Percentiles rank a stretch among this genome's conserved stretches.
phyloP scores from a whole-genome alignment of 176 grass and related monocot species.

The Tillandsia leiboldiana region DNA sequence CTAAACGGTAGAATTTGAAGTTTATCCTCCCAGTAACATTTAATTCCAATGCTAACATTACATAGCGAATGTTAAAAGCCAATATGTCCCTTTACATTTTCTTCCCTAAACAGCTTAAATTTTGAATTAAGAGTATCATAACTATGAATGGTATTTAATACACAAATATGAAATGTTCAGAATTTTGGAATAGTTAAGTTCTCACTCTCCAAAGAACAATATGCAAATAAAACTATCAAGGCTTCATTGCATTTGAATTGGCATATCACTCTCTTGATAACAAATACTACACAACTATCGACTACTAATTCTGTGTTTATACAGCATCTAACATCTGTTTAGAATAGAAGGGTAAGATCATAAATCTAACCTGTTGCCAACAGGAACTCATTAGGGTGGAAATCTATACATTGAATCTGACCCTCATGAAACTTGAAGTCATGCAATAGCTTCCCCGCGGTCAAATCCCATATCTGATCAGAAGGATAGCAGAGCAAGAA shows the following conservation, averaged over 20 bases:
- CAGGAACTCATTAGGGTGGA: slow-evolving; percentile 77
- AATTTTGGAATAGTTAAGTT: background rate
- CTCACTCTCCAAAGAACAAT: slow-evolving; percentile 1
- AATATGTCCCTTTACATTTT: too few species aligned
- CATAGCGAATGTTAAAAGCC: too few species aligned
- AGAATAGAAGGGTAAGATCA: slow-evolving; percentile 1
- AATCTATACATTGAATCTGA: slow-evolving; percentile 83
- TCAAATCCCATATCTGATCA: slow-evolving; percentile 89
- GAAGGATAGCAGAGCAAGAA: slow-evolving; percentile 17
- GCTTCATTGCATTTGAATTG: too few species aligned
- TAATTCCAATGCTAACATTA: too few species aligned
- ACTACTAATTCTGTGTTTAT: too few species aligned
- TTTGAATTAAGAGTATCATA: background rate
- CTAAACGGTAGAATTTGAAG: too few species aligned
- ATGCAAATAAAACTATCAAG: background rate
- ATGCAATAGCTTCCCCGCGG: slow-evolving; percentile 75
- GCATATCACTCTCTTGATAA: too few species aligned
- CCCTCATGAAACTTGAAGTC: slow-evolving; percentile 76
- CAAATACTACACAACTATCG: background rate
- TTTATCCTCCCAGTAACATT: too few species aligned
- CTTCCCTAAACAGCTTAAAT: background rate
- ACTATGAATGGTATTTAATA: background rate
- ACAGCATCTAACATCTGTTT: too few species aligned
- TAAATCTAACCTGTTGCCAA: slow-evolving; percentile 68
- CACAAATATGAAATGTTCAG: background rate